Conservation (phyloP, 768 basidiomycete species). For the Phlebiopsis gigantea region DNA sequence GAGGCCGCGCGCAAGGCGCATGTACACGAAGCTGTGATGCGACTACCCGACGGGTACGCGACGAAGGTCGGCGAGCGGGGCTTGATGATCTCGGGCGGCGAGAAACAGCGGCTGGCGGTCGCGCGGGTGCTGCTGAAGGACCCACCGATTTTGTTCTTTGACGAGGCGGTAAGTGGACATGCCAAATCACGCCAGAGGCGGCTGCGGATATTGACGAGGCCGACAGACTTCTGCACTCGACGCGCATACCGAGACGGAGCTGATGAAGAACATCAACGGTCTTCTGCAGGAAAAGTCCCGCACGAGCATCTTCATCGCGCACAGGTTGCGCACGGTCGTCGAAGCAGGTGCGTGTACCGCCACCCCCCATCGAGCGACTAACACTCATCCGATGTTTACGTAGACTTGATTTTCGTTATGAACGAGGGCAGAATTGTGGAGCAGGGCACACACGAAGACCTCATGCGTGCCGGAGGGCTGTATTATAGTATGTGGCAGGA, state of each 20-base stretch:
- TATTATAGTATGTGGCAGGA: constrained; percentile 82
- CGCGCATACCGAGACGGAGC: constrained; percentile 88
- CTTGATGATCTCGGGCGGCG: constrained; percentile 97
- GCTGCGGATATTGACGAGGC: not conserved
- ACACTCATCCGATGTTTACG: not conserved
- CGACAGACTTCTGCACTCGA: constrained; percentile 90
- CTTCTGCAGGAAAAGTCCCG: constrained; percentile 71
- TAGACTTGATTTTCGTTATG: constrained; percentile 91
- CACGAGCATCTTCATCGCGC: constrained; percentile 97
- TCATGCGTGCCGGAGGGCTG: constrained; percentile 64
- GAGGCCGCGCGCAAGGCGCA: constrained; percentile 83
- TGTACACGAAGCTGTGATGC: constrained; percentile 74
- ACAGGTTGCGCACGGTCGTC: constrained; percentile 82
- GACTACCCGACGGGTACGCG: constrained; percentile 78
- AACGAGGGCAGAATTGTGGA: constrained; percentile 89
- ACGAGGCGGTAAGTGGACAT: constrained; percentile 81
- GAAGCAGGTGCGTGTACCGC: constrained; percentile 64
- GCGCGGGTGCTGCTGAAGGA: constrained; percentile 91
- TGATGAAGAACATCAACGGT: constrained; percentile 91
- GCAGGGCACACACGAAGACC: constrained; percentile 87
- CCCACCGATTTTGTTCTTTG: constrained; percentile 94
- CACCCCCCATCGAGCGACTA: no score
- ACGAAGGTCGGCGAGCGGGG: constrained; percentile 96
- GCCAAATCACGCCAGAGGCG: not conserved
- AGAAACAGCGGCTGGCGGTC: constrained; percentile 95